Base-by-base conservation (phyloP, 805 yeast species). In the Komagataella mondaviorum region DNA sequence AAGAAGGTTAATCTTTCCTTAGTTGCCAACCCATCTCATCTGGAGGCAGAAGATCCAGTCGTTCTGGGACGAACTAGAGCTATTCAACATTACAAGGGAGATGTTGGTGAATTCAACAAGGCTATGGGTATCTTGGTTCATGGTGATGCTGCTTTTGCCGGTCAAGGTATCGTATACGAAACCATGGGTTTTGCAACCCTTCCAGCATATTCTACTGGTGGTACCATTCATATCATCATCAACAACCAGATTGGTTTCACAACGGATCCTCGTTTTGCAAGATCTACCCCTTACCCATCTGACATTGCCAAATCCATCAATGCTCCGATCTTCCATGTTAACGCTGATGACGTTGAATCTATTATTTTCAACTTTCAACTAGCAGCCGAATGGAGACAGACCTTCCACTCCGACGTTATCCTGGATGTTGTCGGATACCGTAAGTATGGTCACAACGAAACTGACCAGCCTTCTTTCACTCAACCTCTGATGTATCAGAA, bases 171-270 rank as follows among this genome's bases (percentile, higher is more conserved):
- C 52, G 97, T 93, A 53, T 93, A 93, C 72, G 99, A 93, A 75
- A 91, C 99, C 51, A 83, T 91, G 86, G 98, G 98, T 53, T 85
- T 93, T 72, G 79, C 87, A 61, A 80, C 81, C 61, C 78, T 93
- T 65, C 96, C 96, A 59, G 96, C 93, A 59, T 93, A 87, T 75
- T 80, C 96, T 50, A 90, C 98, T 49, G 99, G 99, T 75, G 99
- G 99, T 77, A 89, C 98, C 50, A 76, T 93, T 59, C 99, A 93
- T 71, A 80, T 93, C 58, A 90, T 93, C 63, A 89, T 93, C 57
- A 93, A 93, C 73, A 93, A 93, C 75, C 99, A 93, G 79, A 91
- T 93, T 68, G 99, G 99, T 70, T 93, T 93, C 81, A 93, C 99
- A 58, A 93, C 99, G 50, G 98, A 93, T 68, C 99, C 99, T 59